phyloP scores from a whole-genome alignment of 2,329 filamentous ascomycete genomes.

The Podosphaera fusca region DNA sequence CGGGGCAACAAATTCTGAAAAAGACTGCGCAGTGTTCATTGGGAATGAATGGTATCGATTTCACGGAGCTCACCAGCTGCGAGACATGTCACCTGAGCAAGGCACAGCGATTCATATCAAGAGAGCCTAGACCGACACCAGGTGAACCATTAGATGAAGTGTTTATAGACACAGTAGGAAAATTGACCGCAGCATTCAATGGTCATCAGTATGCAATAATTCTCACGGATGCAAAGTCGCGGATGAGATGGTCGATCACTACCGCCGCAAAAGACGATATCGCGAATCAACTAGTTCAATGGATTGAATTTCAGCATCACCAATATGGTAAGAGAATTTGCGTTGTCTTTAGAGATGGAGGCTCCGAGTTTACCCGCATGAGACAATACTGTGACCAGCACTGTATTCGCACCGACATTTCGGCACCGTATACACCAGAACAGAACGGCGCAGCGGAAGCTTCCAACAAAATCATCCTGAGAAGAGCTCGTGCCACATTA shows the following conservation, averaged over 20 bases:
- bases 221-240: not conserved
- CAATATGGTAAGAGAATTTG: not conserved
- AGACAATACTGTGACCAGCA: too few relatives aligned
- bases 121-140: not conserved
- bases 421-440: too few relatives aligned
- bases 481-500: too few relatives aligned
- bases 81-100: not conserved
- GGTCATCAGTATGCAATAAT: too few relatives aligned
- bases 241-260: not conserved
- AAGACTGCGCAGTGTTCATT: not conserved
- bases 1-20: not conserved
- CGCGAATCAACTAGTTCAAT: not conserved
- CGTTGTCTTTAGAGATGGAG: not conserved
- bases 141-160: not conserved
- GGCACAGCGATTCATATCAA: not conserved
- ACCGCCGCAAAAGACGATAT: constrained; percentile 1
- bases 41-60: not conserved
- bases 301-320: not conserved
- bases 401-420: too few relatives aligned
- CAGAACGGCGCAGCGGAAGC: too few relatives aligned
- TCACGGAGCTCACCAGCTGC: not conserved
- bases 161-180: too few relatives aligned
- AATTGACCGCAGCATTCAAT: too few relatives aligned
- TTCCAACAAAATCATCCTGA: too few relatives aligned
- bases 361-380: too few relatives aligned